Conservation (phyloP, 1,139 yeast genomes). For the Geotrichum candidum region DNA sequence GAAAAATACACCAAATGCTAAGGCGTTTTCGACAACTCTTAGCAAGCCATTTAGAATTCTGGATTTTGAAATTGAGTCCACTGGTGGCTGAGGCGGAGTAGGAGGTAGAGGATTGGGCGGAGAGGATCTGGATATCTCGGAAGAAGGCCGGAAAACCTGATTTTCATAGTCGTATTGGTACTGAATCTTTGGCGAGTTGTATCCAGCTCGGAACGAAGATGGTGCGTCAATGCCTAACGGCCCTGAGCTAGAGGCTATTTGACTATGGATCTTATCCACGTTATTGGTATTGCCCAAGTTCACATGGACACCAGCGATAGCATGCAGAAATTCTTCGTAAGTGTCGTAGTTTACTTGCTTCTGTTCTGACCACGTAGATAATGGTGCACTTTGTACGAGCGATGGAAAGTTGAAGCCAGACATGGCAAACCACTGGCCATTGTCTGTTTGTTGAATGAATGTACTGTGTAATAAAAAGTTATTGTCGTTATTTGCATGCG, state of each 20-base stretch:
- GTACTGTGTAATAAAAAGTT: slow-evolving; percentile 38
- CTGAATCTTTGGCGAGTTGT: slow-evolving; percentile 6
- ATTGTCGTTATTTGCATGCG: slow-evolving; percentile 12
- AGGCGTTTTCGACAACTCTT: slow-evolving; percentile 45
- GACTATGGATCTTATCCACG: not conserved
- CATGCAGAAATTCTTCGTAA: slow-evolving; percentile 20
- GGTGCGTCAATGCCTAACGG: slow-evolving; percentile 20
- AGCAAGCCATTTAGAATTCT: slow-evolving; percentile 24
- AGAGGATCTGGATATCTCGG: slow-evolving; percentile 16
- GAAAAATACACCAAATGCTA: slow-evolving; percentile 40
- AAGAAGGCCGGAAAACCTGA: slow-evolving; percentile 6
- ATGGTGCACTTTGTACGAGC: slow-evolving; percentile 71
- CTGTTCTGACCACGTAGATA: slow-evolving; percentile 32
- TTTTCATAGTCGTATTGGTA: slow-evolving; percentile 9
- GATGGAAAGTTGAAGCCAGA: slow-evolving; percentile 74
- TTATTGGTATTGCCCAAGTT: slow-evolving; percentile 3
- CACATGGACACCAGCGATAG: slow-evolving; percentile 37
- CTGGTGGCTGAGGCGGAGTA: slow-evolving; percentile 18
- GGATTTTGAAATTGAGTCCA: slow-evolving; percentile 20
- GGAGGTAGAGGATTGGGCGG: slow-evolving; percentile 20
- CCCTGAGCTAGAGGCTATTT: not conserved
- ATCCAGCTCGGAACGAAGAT: not conserved
- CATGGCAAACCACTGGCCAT: slow-evolving; percentile 82
- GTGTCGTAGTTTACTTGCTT: slow-evolving; percentile 4
- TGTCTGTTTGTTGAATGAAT: slow-evolving; percentile 59